Conservation (phyloP, 2,329 filamentous ascomycete species). For the Pezicula carpinea region DNA sequence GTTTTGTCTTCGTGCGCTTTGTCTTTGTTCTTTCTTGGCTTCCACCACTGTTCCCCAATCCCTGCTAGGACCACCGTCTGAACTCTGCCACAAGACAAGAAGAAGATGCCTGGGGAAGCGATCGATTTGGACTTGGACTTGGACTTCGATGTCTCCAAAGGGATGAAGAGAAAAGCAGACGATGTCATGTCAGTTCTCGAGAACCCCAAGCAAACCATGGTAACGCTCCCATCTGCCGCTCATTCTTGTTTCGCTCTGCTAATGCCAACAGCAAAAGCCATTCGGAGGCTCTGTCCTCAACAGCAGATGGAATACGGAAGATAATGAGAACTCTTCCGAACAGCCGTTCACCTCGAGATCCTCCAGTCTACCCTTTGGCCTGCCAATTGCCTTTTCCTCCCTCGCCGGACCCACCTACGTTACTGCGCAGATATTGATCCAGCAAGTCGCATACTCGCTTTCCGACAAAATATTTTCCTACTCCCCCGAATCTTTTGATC, state of each 20-base stretch:
- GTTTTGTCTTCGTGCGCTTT: not conserved
- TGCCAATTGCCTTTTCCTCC: conserved; percentile 46
- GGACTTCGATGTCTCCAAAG: conserved; percentile 11
- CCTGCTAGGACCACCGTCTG: no score
- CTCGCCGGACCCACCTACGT: conserved; percentile 88
- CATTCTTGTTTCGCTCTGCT: not conserved
- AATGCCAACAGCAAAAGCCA: conserved; percentile 11
- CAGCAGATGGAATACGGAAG: conserved; percentile 26
- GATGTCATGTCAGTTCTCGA: conserved; percentile 16
- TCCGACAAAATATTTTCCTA: conserved; percentile 98
- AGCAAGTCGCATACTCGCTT: conserved; percentile 91
- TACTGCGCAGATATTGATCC: conserved; percentile 87
- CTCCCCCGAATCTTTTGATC: conserved; percentile 87
- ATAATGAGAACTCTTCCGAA: conserved; percentile 17
- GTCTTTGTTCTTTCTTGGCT: not conserved
- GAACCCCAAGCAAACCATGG: conserved; percentile 12
- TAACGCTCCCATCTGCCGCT: conserved; percentile 2
- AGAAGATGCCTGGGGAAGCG: conserved; percentile 8
- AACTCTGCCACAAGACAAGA: not conserved
- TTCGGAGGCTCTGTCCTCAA: conserved; percentile 20
- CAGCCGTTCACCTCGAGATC: conserved; percentile 32
- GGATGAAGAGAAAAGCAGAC: conserved; percentile 23
- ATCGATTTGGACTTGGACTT: conserved; percentile 23
- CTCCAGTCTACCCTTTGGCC: conserved; percentile 53
- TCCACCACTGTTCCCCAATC: not conserved